Evolutionary conservation across 345 rosid genomes (phyloP).

Genomic region (Nasturtium officinale): DNA sequence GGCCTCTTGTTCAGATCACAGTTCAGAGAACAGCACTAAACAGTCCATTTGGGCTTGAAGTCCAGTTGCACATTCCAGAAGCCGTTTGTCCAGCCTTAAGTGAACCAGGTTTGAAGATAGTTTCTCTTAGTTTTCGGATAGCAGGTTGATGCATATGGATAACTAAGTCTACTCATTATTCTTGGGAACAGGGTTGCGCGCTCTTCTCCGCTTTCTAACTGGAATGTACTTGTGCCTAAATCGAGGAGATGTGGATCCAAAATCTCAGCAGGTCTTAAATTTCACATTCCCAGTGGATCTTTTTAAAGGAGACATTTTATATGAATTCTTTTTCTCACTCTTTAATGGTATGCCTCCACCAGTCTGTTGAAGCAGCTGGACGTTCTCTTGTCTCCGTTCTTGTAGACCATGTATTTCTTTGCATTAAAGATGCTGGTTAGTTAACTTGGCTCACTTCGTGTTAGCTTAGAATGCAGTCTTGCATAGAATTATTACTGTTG

Average conservation of each 20-base stretch:
- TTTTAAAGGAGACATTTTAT: background rate
- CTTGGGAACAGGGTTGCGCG: conserved; percentile 77
- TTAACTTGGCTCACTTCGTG: conserved; percentile 32
- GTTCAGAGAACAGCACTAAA: conserved; percentile 92
- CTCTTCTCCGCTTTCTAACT: conserved; percentile 93
- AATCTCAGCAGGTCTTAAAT: conserved; percentile 73
- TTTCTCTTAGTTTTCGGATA: conserved; percentile 21
- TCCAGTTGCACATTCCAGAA: conserved; percentile 89
- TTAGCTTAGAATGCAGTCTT: conserved; percentile 10
- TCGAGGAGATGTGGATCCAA: conserved; percentile 90
- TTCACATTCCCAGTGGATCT: conserved; percentile 4
- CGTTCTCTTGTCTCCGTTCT: conserved; percentile 80
- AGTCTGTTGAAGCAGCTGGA: conserved; percentile 92
- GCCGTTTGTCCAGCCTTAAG: conserved; percentile 98
- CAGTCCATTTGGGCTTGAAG: conserved; percentile 96
- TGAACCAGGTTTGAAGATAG: conserved; percentile 75
- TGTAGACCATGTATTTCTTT: conserved; percentile 96
- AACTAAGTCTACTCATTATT: conserved; percentile 27
- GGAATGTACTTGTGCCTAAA: conserved; percentile 92
- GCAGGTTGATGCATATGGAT: conserved; percentile 23
- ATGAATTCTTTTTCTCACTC: conserved; percentile 29
- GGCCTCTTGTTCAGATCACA: conserved; percentile 67
- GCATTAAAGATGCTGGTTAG: conserved; percentile 95
- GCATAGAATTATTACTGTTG: conserved; percentile 17
- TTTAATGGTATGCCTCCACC: conserved; percentile 48